phyloP scores from a whole-genome alignment of 257 asterid genomes.

The Forsythia viridissima region DNA sequence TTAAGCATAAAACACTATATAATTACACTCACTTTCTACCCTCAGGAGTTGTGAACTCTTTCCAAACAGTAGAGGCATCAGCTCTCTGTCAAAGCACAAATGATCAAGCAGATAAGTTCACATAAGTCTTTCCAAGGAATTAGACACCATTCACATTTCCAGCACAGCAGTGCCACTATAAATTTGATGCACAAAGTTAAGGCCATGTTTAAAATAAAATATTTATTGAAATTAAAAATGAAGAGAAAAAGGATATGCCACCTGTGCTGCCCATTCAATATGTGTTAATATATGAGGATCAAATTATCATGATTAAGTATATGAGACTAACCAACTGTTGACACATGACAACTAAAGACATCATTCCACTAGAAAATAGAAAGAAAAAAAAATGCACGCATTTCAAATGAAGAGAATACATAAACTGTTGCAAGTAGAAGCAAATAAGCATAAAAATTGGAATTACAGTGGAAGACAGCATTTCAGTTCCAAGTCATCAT shows the following conservation, averaged over 20 bases:
- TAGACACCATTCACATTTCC: neutral
- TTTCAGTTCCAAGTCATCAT: conserved; percentile 4
- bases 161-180: neutral
- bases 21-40: conserved; percentile 83
- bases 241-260: conserved; percentile 10
- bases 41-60: conserved; percentile 93
- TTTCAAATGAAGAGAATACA: neutral
- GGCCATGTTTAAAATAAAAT: neutral
- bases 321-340: conserved; percentile 13
- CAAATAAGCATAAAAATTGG: neutral
- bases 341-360: neutral
- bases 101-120: conserved; percentile 10
- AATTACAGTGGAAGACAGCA: conserved; percentile 11
- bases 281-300: neutral
- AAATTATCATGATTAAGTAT: neutral
- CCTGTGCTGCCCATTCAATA: conserved; percentile 3
- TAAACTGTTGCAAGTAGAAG: neutral
- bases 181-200: neutral
- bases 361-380: neutral
- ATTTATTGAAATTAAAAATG: neutral
- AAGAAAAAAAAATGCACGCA: neutral
- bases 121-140: neutral
- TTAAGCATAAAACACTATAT: conserved; percentile 8
- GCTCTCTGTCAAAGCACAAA: conserved; percentile 71
- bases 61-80: conserved; percentile 97